A percentile compares a stretch with the other conserved stretches of the same genome.
phyloP scores from a whole-genome alignment of 257 asterid species.

The Nicotiana otophora region DNA sequence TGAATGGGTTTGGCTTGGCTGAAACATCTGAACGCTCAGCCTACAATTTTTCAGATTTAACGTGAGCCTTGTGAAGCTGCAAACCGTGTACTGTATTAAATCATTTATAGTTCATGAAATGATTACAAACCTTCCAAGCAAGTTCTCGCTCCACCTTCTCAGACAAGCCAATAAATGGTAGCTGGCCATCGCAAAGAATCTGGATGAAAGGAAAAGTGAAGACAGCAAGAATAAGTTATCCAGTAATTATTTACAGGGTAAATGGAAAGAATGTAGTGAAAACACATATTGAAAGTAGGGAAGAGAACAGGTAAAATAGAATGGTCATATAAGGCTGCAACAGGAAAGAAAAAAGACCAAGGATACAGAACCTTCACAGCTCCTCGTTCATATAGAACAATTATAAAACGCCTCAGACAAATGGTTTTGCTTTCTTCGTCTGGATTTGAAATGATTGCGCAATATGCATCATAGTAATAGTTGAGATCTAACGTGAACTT shows the following conservation, averaged over 20 bases:
- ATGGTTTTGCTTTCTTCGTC: slow-evolving; percentile 88
- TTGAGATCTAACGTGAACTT: slow-evolving; percentile 69
- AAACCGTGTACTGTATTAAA: neutral
- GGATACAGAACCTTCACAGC: slow-evolving; percentile 60
- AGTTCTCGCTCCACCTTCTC: slow-evolving; percentile 94
- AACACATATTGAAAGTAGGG: neutral
- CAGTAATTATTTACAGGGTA: slow-evolving; percentile 11
- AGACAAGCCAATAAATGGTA: slow-evolving; percentile 81
- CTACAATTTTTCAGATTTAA: slow-evolving; percentile 34
- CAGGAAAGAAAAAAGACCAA: slow-evolving; percentile 13
- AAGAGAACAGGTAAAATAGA: neutral
- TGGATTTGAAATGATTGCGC: slow-evolving; percentile 91
- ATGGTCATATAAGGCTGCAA: neutral
- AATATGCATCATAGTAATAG: slow-evolving; percentile 79
- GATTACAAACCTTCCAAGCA: slow-evolving; percentile 75
- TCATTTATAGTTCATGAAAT: slow-evolving; percentile 6
- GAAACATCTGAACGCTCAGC: slow-evolving; percentile 89
- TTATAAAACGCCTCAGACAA: slow-evolving; percentile 92
- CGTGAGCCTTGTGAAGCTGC: slow-evolving; percentile 9
- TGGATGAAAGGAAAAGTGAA: slow-evolving; percentile 27
- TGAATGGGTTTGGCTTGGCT: slow-evolving; percentile 79
- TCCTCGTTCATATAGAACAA: slow-evolving; percentile 88
- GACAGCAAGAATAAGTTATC: slow-evolving; percentile 7
- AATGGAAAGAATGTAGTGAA: neutral
- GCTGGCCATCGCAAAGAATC: slow-evolving; percentile 92